phyloP scores from a whole-genome alignment of 1,284 basidiomycete genomes.

The Boletellus sp. region DNA sequence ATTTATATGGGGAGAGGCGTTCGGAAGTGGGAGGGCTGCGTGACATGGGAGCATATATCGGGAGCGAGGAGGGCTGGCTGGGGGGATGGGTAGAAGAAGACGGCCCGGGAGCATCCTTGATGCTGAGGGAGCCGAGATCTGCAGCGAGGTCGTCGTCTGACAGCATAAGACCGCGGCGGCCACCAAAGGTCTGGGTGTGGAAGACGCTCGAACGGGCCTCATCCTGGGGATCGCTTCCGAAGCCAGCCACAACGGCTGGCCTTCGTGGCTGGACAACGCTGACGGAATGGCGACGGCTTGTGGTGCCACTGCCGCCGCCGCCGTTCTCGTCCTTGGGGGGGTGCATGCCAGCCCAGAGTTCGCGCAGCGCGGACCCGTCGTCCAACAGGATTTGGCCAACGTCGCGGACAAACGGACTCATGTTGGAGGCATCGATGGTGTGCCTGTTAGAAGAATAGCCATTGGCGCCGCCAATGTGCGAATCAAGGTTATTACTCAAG shows the following conservation, averaged over 20 bases:
- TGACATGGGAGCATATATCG: constrained; percentile 66
- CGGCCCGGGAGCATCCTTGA: constrained; percentile 48
- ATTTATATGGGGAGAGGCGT: constrained; percentile 52
- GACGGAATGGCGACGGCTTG: constrained; percentile 81
- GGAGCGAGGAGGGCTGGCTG: constrained; percentile 61
- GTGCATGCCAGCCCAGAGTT: constrained; percentile 66
- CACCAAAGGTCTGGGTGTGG: constrained; percentile 21
- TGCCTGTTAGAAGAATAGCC: constrained; percentile 45
- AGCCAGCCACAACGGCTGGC: constrained; percentile 57
- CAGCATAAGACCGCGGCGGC: constrained; percentile 56
- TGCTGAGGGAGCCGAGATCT: constrained; percentile 60
- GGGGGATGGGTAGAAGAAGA: constrained; percentile 44
- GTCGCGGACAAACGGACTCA: constrained; percentile 77
- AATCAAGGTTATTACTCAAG: constrained; percentile 41
- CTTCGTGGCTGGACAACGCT: constrained; percentile 76
- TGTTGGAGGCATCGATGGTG: constrained; percentile 65
- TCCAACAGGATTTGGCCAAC: constrained; percentile 72
- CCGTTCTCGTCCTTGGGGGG: constrained; percentile 52
- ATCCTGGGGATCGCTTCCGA: constrained; percentile 49
- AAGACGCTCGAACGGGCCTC: constrained; percentile 35
- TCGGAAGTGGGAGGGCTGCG: constrained; percentile 58
- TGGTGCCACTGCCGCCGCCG: constrained; percentile 69
- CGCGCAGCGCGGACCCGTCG: constrained; percentile 61
- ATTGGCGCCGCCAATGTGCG: constrained; percentile 43
- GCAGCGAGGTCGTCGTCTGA: constrained; percentile 80